Conservation (phyloP, 495 filamentous ascomycete genomes). For the Daldinia concentrica region DNA sequence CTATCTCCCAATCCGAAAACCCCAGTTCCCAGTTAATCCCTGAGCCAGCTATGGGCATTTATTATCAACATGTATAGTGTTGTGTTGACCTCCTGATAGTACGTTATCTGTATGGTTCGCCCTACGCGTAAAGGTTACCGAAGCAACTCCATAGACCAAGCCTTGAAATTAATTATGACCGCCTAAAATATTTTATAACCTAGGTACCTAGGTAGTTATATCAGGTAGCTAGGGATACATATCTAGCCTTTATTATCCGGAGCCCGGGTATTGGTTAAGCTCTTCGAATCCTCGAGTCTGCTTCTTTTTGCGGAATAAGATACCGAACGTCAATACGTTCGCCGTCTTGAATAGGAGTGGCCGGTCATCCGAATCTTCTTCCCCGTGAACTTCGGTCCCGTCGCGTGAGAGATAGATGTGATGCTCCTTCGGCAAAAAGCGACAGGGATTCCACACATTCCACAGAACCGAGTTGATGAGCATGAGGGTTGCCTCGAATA, state of each 20-base stretch:
- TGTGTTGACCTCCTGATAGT: background rate
- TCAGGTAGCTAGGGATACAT: background rate
- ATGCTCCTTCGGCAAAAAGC: conserved; percentile 40
- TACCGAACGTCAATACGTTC: conserved; percentile 43
- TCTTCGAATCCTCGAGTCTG: conserved; percentile 15
- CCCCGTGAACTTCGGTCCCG: conserved; percentile 40
- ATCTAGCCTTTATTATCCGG: background rate
- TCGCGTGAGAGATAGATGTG: conserved; percentile 45
- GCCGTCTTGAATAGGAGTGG: conserved; percentile 37
- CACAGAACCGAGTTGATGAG: conserved; percentile 47
- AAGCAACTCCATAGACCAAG: background rate
- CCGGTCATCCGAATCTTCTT: conserved; percentile 31
- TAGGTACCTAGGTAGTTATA: too few relatives aligned
- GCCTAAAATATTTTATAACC: too few relatives aligned
- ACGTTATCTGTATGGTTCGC: background rate
- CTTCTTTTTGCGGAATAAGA: conserved; percentile 37
- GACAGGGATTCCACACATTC: conserved; percentile 49
- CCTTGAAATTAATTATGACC: background rate
- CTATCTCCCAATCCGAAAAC: background rate
- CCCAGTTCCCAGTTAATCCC: background rate
- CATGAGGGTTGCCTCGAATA: conserved; percentile 51
- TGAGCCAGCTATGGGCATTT: background rate
- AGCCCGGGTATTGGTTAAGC: conserved; percentile 13
- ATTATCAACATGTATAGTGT: background rate
- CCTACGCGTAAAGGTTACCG: background rate